Conservation (phyloP, 371 early-diverging fungal species). For the Smittium mucronatum region DNA sequence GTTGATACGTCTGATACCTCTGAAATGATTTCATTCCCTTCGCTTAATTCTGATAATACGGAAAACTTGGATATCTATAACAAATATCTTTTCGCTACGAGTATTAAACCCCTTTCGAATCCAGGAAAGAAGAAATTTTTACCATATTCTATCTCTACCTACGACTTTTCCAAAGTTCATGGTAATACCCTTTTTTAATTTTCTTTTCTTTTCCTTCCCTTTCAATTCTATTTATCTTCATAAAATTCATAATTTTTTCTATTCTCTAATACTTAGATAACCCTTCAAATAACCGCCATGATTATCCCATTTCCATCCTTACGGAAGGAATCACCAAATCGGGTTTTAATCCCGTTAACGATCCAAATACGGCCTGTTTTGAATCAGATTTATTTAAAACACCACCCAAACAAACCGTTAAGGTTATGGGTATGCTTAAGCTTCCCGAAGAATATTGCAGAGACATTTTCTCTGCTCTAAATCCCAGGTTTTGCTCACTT, state of each 20-base stretch:
- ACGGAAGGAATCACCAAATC: no score
- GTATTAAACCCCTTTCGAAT: background rate
- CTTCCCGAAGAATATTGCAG: background rate
- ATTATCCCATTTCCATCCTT: no score
- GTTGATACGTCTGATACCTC: no score
- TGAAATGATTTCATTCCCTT: background rate
- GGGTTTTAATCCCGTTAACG: no score
- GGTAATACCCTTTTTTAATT: no score
- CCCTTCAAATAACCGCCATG: no score
- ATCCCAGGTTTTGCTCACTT: background rate
- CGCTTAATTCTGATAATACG: background rate
- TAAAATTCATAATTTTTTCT: no score
- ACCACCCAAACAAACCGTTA: background rate
- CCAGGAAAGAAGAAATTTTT: background rate
- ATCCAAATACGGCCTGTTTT: background rate
- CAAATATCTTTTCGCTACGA: background rate
- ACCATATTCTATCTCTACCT: no score
- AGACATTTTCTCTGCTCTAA: background rate
- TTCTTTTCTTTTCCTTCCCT: no score
- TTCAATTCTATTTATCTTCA: no score
- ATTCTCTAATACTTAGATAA: no score
- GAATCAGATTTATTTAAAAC: background rate
- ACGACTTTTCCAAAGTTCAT: no score
- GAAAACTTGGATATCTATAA: background rate
- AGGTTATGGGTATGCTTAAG: background rate